phyloP scores from a whole-genome alignment of 805 yeast species.

The Kluyveromyces wickerhamii region DNA sequence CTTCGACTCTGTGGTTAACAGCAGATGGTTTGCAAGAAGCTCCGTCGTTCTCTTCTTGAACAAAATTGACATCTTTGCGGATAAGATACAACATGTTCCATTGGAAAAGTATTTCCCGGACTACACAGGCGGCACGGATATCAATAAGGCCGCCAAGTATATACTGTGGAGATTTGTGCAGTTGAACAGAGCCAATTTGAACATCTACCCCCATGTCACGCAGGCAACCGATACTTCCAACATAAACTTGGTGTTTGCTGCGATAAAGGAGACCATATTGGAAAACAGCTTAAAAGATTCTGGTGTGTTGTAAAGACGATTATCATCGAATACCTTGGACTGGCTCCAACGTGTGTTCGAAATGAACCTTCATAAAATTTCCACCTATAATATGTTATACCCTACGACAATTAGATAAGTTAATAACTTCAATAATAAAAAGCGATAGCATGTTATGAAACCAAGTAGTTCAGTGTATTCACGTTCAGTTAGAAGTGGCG shows the following conservation, averaged over 20 bases:
- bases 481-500: too few species aligned
- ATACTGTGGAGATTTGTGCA: conserved; percentile 85
- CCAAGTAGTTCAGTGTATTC: too few species aligned
- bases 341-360: conserved; percentile 7
- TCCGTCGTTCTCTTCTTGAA: conserved; percentile 81
- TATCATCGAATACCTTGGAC: conserved; percentile 6
- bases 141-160: conserved; percentile 85
- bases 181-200: conserved; percentile 72
- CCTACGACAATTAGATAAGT: too few species aligned
- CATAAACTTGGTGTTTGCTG: conserved; percentile 77
- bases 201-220: conserved; percentile 83
- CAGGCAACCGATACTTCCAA: conserved; percentile 93
- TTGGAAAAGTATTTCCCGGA: conserved; percentile 80
- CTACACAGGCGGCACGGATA: conserved; percentile 83
- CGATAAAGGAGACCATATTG: conserved; percentile 71
- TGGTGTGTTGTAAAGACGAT: conserved; percentile 45
- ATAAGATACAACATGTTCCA: conserved; percentile 75
- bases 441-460: too few species aligned
- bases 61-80: conserved; percentile 84
- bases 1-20: conserved; percentile 85
- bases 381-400: neutral
- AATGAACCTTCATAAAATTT: conserved; percentile 1
- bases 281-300: conserved; percentile 71
- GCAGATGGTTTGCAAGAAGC: conserved; percentile 86
- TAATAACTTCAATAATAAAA: too few species aligned